A percentile compares a stretch with the other conserved stretches of the same genome.
These are phyloP conservation scores for Silybum marianum DNA, from an alignment of 129 eudicot species.

Conservation along the genomic window DNA sequence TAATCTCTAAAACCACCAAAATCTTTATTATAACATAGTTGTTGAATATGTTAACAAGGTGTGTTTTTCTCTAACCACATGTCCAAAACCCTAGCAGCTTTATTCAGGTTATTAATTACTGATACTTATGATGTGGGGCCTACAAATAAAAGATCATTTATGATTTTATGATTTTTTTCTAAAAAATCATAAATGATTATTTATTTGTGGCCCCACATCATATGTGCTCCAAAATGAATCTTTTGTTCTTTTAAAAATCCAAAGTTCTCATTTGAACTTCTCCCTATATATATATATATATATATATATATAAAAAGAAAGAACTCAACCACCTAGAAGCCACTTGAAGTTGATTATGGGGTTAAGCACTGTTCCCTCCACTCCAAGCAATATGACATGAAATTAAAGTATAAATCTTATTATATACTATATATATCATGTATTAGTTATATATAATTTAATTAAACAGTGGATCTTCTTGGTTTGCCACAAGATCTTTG, in stretches of 20 bases:
- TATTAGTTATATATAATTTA: not conserved
- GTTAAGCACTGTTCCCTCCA: conserved; percentile 51
- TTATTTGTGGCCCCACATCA: no score
- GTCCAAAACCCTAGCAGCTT: not conserved
- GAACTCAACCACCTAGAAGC: not conserved
- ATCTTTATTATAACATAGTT: no score
- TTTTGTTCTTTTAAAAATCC: no score
- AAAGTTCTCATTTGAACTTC: no score
- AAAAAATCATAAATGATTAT: no score
- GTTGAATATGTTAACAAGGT: not conserved
- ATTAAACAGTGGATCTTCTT: conserved; percentile 20
- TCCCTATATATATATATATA: no score
- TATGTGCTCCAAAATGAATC: no score
- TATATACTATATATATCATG: not conserved
- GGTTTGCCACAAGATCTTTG: conserved; percentile 31
- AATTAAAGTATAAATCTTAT: conserved; percentile 16
- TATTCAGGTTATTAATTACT: not conserved
- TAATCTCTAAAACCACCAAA: no score
- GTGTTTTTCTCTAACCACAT: not conserved
- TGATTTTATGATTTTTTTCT: no score
- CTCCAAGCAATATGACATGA: conserved; percentile 55
- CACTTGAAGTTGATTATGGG: conserved; percentile 15
- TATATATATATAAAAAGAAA: no score
- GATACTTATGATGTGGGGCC: not conserved
- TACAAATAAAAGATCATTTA: no score